Evolutionary conservation across 73 alveolate species (phyloP).

Genomic region (Paramecium pentaurelia): DNA sequence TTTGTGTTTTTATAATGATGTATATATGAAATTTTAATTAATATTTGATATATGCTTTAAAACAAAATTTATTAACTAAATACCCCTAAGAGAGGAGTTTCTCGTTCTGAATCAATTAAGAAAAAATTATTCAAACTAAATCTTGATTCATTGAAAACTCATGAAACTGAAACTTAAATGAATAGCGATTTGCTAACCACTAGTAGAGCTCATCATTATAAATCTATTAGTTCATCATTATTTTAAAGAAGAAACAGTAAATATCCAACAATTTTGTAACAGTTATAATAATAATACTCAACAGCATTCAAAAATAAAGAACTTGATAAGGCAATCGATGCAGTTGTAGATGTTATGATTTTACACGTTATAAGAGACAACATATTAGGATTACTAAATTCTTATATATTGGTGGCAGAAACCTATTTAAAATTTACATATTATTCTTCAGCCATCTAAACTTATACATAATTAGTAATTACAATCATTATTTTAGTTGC

Average conservation of each 20-base stretch:
- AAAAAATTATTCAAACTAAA: background rate
- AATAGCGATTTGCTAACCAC: background rate
- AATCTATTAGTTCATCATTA: background rate
- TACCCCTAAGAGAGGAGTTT: background rate
- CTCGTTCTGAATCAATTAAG: background rate
- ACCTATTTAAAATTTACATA: background rate
- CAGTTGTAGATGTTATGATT: slow-evolving; percentile 24
- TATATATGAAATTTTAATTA: background rate
- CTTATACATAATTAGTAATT: background rate
- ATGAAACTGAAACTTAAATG: background rate
- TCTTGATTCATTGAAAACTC: background rate
- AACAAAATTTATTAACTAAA: slow-evolving; percentile 27
- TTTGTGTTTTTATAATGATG: background rate
- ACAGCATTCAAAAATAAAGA: slow-evolving; percentile 3
- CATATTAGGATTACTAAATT: background rate
- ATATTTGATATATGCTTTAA: slow-evolving; percentile 10
- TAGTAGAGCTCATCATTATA: background rate
- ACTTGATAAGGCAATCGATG: slow-evolving; percentile 14
- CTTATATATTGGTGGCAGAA: background rate
- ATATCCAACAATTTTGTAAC: background rate
- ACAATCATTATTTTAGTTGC: background rate
- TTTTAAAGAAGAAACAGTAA: background rate
- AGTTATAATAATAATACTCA: background rate
- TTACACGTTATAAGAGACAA: background rate
- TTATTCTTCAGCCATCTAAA: background rate